These are phyloP conservation scores for Naganishia antarctica DNA, from an alignment of 768 basidiomycete genomes.

Conservation along the genomic window DNA sequence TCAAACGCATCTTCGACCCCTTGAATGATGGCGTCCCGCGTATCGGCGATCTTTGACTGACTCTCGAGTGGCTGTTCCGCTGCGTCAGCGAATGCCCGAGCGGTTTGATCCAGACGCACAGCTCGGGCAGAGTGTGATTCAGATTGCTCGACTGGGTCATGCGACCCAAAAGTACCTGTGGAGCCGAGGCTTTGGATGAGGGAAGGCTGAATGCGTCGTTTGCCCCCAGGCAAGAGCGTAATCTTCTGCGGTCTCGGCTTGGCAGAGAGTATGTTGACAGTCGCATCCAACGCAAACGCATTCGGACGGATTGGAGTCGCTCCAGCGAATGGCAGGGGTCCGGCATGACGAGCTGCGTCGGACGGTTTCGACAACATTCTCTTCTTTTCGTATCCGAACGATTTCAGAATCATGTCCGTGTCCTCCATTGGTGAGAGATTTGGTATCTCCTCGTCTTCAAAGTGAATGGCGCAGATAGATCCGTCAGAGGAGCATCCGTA, in stretches of 20 bases:
- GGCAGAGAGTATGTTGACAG: slow-evolving; percentile 26
- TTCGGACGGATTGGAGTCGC: not conserved
- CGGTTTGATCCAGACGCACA: slow-evolving; percentile 15
- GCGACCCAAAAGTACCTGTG: slow-evolving; percentile 8
- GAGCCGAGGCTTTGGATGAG: slow-evolving; percentile 33
- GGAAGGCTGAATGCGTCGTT: slow-evolving; percentile 61
- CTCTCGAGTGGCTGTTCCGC: slow-evolving; percentile 38
- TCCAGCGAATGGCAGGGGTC: not conserved
- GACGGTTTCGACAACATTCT: not conserved
- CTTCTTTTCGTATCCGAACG: slow-evolving; percentile 24
- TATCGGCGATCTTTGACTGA: slow-evolving; percentile 32
- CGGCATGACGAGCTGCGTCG: slow-evolving; percentile 6
- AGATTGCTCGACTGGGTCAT: not conserved
- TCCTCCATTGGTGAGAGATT: slow-evolving; percentile 51
- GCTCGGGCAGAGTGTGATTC: slow-evolving; percentile 6
- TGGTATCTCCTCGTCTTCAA: slow-evolving; percentile 54
- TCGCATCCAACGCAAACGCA: slow-evolving; percentile 19
- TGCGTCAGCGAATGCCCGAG: slow-evolving; percentile 37
- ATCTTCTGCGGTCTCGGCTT: slow-evolving; percentile 36
- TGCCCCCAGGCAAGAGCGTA: slow-evolving; percentile 50
- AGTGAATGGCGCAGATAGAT: slow-evolving; percentile 80
- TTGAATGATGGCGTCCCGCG: slow-evolving; percentile 39
- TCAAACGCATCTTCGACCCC: slow-evolving; percentile 39
- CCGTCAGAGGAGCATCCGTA: slow-evolving; percentile 96
- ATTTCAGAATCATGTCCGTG: slow-evolving; percentile 47